Evolutionary conservation across 345 rosid genomes (phyloP).

Genomic region (Luvunga scandens): DNA sequence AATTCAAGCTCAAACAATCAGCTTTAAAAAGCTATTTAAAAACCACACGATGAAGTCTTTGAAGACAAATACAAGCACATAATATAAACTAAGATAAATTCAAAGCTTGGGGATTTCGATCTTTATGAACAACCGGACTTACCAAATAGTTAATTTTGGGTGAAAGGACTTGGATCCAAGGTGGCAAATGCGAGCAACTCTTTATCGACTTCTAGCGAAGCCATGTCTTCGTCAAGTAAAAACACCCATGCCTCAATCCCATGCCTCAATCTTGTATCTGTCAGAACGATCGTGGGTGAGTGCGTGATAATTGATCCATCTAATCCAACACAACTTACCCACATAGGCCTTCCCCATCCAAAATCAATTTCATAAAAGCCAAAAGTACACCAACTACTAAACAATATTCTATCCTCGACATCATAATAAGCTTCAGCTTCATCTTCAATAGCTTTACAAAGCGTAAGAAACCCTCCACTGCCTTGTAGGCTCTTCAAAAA

Average conservation of each 20-base stretch:
- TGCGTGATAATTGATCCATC: no score
- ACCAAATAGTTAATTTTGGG: no score
- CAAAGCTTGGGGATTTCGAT: no score
- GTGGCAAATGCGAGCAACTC: conserved; percentile 20
- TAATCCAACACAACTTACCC: conserved; percentile 1
- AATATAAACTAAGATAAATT: no score
- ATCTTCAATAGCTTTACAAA: neutral
- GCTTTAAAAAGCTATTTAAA: no score
- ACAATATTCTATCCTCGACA: conserved; percentile 14
- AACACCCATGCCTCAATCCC: conserved; percentile 27
- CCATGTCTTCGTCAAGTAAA: conserved; percentile 23
- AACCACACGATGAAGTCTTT: no score
- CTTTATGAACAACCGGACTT: no score
- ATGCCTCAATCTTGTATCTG: conserved; percentile 4
- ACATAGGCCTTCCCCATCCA: conserved; percentile 33
- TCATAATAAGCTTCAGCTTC: neutral
- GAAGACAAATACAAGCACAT: no score
- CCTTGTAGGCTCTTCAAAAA: conserved; percentile 18
- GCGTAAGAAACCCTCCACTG: neutral
- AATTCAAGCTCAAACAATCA: no score
- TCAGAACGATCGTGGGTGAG: no score
- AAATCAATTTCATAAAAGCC: conserved; percentile 17
- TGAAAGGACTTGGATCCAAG: conserved; percentile 15
- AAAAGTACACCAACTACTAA: neutral
- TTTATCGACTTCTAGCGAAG: conserved; percentile 2